Base-by-base conservation (phyloP, 2,329 filamentous ascomycete genomes). In the Truncatella angustata region DNA sequence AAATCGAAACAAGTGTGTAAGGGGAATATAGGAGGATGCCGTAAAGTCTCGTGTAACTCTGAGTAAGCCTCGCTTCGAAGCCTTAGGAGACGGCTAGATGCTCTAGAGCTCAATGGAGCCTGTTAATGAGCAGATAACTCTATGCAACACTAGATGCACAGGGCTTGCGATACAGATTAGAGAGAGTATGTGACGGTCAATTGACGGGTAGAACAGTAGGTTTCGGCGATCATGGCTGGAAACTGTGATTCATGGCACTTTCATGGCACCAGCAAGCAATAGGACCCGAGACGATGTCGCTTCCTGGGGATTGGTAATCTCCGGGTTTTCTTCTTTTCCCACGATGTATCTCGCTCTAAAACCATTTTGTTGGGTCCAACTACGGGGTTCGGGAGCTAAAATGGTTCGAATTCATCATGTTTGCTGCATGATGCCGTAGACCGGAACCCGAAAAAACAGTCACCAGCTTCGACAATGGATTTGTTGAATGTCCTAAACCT, bases 351-450 rank as follows among this genome's bases (percentile, higher is more conserved):
- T 46, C n/a, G 43, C n/a, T 20, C 43, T 46, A 46, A 14, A 12
- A 44, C n/a, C 30, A 46, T 39, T 46, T 46, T 46, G 43, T 46
- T 46, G 43, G 43, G 43, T 35, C 43, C 43, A 46, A 32, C 32
- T 46, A 46, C 34, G 43, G 43, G 43, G 43, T 46, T 35, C 43
- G 43, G 43, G 30, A 46, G 43, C 43, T 46, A 46, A 46, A 46
- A 20, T 34, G 26, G 43, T 46, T 12, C 30, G n/a, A 46, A 28
- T n/a, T 16, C 6, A n/a, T 32, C 43, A 34, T 35, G 26, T 46
- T 23, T 46, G 40, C 28, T 46, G 43, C 43, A 46, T 20, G 43
- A 28, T 46, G 32, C 26, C 30, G 26, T 35, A 20, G 32, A 32
- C 30, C 43, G 43, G 43, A 35, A 28, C 34, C 20, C 12, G 43